Base-by-base conservation (phyloP, 768 basidiomycete species). In the Mycena crocata region DNA sequence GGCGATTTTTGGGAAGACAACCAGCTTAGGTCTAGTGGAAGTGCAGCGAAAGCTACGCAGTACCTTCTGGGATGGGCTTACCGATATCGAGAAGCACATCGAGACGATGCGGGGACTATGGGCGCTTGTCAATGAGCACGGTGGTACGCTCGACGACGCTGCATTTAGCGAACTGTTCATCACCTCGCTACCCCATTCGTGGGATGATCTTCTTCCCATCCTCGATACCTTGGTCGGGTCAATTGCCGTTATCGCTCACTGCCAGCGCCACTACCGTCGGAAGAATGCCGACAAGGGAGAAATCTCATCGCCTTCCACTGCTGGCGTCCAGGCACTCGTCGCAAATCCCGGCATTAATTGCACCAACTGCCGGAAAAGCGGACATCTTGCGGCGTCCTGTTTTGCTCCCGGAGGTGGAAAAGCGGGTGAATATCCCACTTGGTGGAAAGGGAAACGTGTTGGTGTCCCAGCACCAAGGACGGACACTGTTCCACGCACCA, bases 321-420 rank as follows among this genome's bases (percentile, higher is more conserved):
- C 40, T 5, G 40, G 40, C 7, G 15, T 42, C 5, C 40, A 42
- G 40, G 40, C 40, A 8, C 40, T 42, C n/a, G 40, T 42, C 17
- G 40, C 39, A 8, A 61, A 66, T 17, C 24, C 19, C 9, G 50
- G 35, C 19, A 42, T 55, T 26, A 67, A 24, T 40, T 75, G 76
- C 35, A 40, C 17, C 21, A 76, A 74, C 39, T 77, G 75, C 57
- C 19, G 54, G 13, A 14, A 34, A 1, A 14, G 0, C 12, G 69
- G 75, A 0, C 75, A 76, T 30, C 2, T 64, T 0, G 60, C 49
- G 15, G 60, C 60, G 17, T 68, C 75, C 21, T 77, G 76, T 40
- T 77, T 72, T 72, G 54, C 46, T n/a, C 64, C 66, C 28, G 75
- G 76, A 23, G 72, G 76, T 14, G 76, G 75, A 12, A 75, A 75